phyloP scores from a whole-genome alignment of 2,329 filamentous ascomycete genomes.

The Bipolaris oryzae region DNA sequence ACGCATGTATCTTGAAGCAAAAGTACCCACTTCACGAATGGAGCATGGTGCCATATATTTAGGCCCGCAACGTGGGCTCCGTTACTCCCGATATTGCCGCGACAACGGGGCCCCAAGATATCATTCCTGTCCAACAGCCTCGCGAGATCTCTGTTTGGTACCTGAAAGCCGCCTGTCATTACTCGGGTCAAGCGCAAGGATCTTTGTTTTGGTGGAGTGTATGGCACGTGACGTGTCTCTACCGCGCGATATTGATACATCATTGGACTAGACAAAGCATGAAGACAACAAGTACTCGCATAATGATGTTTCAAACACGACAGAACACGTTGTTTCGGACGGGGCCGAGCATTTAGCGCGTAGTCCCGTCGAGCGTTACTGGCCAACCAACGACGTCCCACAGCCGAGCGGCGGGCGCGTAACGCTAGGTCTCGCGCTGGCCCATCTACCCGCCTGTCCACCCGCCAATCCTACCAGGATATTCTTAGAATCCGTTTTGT shows the following conservation, averaged over 20 bases:
- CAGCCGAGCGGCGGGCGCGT: slow-evolving; percentile 28
- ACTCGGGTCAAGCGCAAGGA: background rate
- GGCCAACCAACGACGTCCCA: slow-evolving; percentile 27
- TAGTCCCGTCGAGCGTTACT: slow-evolving; percentile 10
- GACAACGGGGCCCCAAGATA: background rate
- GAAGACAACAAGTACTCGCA: slow-evolving; percentile 1
- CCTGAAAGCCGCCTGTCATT: background rate
- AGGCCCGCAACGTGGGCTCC: background rate
- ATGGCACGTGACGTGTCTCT: slow-evolving; percentile 2
- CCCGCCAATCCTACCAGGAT: slow-evolving; percentile 15
- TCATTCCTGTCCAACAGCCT: background rate
- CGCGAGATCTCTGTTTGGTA: background rate
- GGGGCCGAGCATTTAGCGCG: slow-evolving; percentile 15
- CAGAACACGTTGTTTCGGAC: slow-evolving; percentile 20
- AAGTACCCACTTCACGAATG: background rate
- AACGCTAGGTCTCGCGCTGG: slow-evolving; percentile 24
- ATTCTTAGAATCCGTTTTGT: slow-evolving; percentile 18
- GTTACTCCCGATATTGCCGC: background rate
- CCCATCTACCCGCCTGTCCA: slow-evolving; percentile 14
- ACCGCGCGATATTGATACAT: background rate
- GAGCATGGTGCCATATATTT: background rate
- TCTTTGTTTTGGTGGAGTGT: background rate
- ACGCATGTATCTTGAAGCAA: background rate
- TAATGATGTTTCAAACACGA: slow-evolving; percentile 23
- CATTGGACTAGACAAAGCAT: slow-evolving; percentile 12